Conservation (phyloP, 2,329 filamentous ascomycete species). For the Monosporascus sp. region DNA sequence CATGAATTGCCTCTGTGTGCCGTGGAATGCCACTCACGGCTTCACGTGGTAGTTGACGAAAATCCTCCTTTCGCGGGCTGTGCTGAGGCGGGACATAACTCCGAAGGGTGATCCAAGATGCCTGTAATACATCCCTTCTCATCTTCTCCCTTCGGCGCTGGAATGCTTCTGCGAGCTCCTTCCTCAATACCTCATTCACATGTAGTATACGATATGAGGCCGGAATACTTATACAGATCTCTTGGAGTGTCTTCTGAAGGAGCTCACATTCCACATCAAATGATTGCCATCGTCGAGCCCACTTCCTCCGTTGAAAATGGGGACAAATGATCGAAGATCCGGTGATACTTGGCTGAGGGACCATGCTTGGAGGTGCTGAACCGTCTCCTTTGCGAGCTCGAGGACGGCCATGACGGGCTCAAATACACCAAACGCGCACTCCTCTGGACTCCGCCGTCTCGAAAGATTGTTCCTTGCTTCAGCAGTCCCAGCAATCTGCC, state of each 20-base stretch:
- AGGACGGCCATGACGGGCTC: slow-evolving; percentile 16
- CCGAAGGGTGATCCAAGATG: slow-evolving; percentile 5
- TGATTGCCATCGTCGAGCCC: slow-evolving; percentile 9
- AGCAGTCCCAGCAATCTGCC: slow-evolving; percentile 10
- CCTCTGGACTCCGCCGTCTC: slow-evolving; percentile 15
- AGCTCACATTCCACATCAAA: slow-evolving; percentile 25
- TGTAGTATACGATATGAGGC: slow-evolving; percentile 31
- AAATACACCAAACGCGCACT: slow-evolving; percentile 18
- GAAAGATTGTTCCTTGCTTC: slow-evolving; percentile 14
- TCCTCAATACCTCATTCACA: slow-evolving; percentile 33
- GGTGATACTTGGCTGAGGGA: neutral
- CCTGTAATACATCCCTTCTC: slow-evolving; percentile 14
- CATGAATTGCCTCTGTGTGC: slow-evolving; percentile 30
- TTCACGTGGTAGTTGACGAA: slow-evolving; percentile 33
- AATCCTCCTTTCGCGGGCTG: slow-evolving; percentile 20
- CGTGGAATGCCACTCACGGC: slow-evolving; percentile 36
- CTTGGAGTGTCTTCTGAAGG: slow-evolving; percentile 25
- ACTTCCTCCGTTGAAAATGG: slow-evolving; percentile 6
- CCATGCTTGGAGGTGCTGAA: slow-evolving; percentile 4
- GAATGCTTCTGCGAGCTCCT: slow-evolving; percentile 28
- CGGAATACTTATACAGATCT: slow-evolving; percentile 29
- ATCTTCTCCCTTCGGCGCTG: slow-evolving; percentile 21
- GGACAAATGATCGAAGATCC: slow-evolving; percentile 2
- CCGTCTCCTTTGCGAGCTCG: slow-evolving; percentile 10
- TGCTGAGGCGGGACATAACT: slow-evolving; percentile 5